phyloP scores from a whole-genome alignment of 768 basidiomycete genomes.

The Suillus discolor region DNA sequence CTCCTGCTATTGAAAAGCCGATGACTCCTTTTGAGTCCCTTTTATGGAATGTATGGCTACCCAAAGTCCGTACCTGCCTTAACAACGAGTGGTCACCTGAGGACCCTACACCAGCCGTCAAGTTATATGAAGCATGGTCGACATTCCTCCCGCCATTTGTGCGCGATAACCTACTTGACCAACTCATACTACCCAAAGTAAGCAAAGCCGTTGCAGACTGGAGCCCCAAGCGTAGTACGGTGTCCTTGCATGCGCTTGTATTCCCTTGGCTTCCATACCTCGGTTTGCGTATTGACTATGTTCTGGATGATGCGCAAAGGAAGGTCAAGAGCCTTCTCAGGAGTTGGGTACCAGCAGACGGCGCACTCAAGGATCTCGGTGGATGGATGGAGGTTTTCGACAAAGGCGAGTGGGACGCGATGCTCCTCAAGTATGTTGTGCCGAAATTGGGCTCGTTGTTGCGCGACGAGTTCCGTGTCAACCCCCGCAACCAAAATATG shows the following conservation, averaged over 20 bases:
- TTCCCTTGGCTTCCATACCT: constrained; percentile 97
- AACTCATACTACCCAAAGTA: constrained; percentile 93
- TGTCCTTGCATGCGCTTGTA: constrained; percentile 75
- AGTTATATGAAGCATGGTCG: constrained; percentile 87
- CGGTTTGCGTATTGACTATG: constrained; percentile 77
- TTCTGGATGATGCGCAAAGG: constrained; percentile 86
- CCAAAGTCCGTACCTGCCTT: constrained; percentile 88
- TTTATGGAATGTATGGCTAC: constrained; percentile 94
- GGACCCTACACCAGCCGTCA: constrained; percentile 73
- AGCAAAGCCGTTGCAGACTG: constrained; percentile 83
- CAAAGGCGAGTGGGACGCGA: constrained; percentile 83
- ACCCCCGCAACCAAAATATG: constrained; percentile 91
- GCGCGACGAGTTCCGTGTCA: constrained; percentile 85
- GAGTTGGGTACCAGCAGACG: constrained; percentile 71
- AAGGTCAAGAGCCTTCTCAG: constrained; percentile 82
- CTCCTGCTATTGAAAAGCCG: constrained; percentile 45
- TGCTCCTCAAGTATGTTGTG: constrained; percentile 88
- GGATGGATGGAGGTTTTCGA: constrained; percentile 90
- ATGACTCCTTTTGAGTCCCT: constrained; percentile 98
- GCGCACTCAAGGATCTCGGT: constrained; percentile 71
- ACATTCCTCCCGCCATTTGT: constrained; percentile 88
- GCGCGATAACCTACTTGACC: constrained; percentile 93
- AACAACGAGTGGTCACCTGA: constrained; percentile 94
- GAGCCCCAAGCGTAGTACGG: constrained; percentile 61
- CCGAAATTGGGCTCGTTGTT: constrained; percentile 86